Percentiles rank a stretch among this genome's conserved stretches.
Evolutionary conservation across 2,329 filamentous ascomycete species (phyloP).

Genomic region (Aspergillus spinulosporus): DNA sequence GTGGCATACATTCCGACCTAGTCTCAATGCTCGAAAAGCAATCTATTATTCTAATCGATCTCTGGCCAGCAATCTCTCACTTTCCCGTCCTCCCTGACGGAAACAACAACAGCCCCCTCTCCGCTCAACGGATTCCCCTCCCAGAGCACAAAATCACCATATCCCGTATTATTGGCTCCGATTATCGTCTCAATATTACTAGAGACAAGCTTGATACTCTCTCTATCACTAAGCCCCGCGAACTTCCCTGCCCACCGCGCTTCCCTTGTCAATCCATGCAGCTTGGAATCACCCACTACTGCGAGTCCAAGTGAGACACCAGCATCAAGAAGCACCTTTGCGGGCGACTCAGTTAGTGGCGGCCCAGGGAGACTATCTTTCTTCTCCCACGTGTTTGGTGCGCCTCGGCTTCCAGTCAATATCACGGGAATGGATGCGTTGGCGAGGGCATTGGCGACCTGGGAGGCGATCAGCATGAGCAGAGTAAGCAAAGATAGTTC

Average conservation of each 20-base stretch:
- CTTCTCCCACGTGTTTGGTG: conserved; percentile 37
- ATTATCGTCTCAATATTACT: conserved; percentile 10
- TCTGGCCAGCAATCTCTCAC: conserved; percentile 11
- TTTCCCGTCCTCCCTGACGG: background rate
- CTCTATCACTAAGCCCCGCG: conserved; percentile 4
- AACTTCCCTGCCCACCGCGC: conserved; percentile 13
- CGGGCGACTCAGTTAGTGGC: conserved; percentile 41
- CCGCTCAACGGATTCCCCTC: conserved; percentile 16
- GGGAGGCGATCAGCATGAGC: background rate
- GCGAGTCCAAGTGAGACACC: conserved; percentile 35
- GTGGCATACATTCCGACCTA: too few species aligned
- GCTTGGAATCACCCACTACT: conserved; percentile 28
- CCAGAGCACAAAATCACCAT: conserved; percentile 12
- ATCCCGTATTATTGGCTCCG: background rate
- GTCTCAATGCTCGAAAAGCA: too few species aligned
- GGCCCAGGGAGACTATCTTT: conserved; percentile 44
- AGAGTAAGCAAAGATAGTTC: background rate
- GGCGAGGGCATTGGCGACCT: conserved; percentile 45
- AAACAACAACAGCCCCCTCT: conserved; percentile 12
- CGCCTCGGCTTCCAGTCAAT: conserved; percentile 41
- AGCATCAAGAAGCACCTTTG: background rate
- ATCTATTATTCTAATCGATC: background rate
- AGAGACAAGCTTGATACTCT: conserved; percentile 12
- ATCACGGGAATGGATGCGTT: conserved; percentile 46
- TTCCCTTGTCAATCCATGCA: conserved; percentile 12